phyloP scores from a whole-genome alignment of 2,329 filamentous ascomycete genomes.

The Colletotrichum eremochloae region DNA sequence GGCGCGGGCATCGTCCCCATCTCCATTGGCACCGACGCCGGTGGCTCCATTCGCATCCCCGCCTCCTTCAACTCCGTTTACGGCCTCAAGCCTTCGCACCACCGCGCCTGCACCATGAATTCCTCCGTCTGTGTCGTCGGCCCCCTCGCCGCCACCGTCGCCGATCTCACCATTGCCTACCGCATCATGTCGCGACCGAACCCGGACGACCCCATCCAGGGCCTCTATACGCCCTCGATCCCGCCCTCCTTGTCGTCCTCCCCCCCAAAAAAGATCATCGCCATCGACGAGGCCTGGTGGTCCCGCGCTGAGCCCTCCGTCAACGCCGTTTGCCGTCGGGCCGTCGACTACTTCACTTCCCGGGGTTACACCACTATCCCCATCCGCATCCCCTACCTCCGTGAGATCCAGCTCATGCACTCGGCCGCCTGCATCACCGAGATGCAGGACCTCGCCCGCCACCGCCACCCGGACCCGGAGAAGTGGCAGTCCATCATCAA shows the following conservation, averaged over 20 bases:
- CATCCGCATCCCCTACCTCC: conserved; percentile 75
- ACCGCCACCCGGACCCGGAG: conserved; percentile 57
- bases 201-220: conserved; percentile 66
- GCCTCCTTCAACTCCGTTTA: conserved; percentile 83
- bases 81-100: conserved; percentile 84
- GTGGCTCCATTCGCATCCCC: conserved; percentile 82
- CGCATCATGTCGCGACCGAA: conserved; percentile 82
- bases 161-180: conserved; percentile 87
- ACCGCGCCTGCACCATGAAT: conserved; percentile 72
- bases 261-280: conserved; percentile 66
- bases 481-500: conserved; percentile 70
- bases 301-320: conserved; percentile 71
- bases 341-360: conserved; percentile 70
- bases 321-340: conserved; percentile 69
- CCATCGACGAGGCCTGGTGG: conserved; percentile 72
- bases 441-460: conserved; percentile 61
- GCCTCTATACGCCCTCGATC: conserved; percentile 72
- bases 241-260: conserved; percentile 53
- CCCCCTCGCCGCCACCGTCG: conserved; percentile 80
- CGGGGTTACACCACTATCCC: conserved; percentile 66
- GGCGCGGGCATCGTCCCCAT: conserved; percentile 81
- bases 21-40: conserved; percentile 78
- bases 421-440: conserved; percentile 83
- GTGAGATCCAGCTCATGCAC: conserved; percentile 82
- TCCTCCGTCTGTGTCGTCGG: conserved; percentile 74